Base-by-base conservation (phyloP, 2,329 filamentous ascomycete genomes). In the Fusarium nygamai region DNA sequence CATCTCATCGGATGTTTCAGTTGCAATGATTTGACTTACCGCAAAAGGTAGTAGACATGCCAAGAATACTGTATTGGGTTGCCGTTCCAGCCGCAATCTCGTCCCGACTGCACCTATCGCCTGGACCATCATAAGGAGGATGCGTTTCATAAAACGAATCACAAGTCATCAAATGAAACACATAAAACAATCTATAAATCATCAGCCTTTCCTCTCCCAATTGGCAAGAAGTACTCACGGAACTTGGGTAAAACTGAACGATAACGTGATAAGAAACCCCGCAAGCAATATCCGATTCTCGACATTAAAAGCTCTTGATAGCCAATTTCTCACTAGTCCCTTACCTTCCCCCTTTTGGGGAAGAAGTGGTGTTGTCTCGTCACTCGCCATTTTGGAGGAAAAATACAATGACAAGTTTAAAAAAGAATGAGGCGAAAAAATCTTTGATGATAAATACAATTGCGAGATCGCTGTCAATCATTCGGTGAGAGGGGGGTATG, bases 111-210 rank as follows among this genome's bases (percentile, higher is more conserved):
- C 92, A 94, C 22, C 88, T 85, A 67, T 91, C 88, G 8, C 84
- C 84, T 8, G 80, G 76, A 3, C 85, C 86, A 16, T 82, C 74
- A 57, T 83, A 88, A 0, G 86, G 85, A 19, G 88, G 85, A 76
- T 93, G 88, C 6, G 84, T 83, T 41, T 86, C 83, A 81, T 93
- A 94, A 79, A 90, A 94, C 59, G 88, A 87, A 62, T 94, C 90
- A 81, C 92, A 94, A 57, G 90, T 90, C 91, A 94, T 93, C 4
- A 92, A 79, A 65, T 91, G 90, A 75, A 94, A 93, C 31, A 92
- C 90, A 80, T 92, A 92, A 51, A 92, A 82, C 9, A 88, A 81
- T 8, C 86, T 85, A 19, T 13, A 9, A 24, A 3, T 1, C 9
- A 41, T 80, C 34, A 77, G 68, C 3, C 9, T 4, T 8, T 2